These are phyloP conservation scores for Curvularia verruculosa DNA, from an alignment of 2,329 filamentous ascomycete genomes.

Conservation along the genomic window DNA sequence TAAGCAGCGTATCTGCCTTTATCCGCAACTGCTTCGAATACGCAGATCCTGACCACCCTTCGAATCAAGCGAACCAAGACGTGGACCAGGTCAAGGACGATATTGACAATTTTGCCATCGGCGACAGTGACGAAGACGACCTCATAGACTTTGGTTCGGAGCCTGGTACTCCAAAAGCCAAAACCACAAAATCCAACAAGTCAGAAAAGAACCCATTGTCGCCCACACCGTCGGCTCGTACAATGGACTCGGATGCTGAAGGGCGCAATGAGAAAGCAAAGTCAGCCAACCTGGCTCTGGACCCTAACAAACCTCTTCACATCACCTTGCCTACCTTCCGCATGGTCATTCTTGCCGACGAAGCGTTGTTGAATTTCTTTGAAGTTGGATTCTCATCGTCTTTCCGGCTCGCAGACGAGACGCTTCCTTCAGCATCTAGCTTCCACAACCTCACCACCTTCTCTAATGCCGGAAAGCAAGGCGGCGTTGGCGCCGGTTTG, in stretches of 20 bases:
- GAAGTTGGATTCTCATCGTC: slow-evolving; percentile 93
- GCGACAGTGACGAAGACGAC: slow-evolving; percentile 69
- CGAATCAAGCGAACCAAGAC: slow-evolving; percentile 58
- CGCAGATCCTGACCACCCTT: slow-evolving; percentile 82
- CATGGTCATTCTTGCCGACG: slow-evolving; percentile 97
- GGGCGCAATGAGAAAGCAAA: slow-evolving; percentile 63
- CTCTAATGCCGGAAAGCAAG: slow-evolving; percentile 65
- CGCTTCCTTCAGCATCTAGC: slow-evolving; percentile 58
- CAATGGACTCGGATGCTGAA: slow-evolving; percentile 32
- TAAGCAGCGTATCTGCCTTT: slow-evolving; percentile 93
- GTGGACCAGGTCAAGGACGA: slow-evolving; percentile 33
- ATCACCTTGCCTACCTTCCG: slow-evolving; percentile 97
- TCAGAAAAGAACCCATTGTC: slow-evolving; percentile 38
- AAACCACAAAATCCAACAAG: slow-evolving; percentile 41
- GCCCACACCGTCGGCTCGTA: slow-evolving; percentile 31
- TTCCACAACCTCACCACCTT: slow-evolving; percentile 84
- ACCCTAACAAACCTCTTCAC: slow-evolving; percentile 90
- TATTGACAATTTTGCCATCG: slow-evolving; percentile 72
- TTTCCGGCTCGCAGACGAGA: slow-evolving; percentile 80
- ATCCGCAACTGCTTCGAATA: slow-evolving; percentile 98
- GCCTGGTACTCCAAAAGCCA: slow-evolving; percentile 37
- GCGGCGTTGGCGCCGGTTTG: slow-evolving; percentile 49
- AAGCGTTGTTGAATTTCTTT: slow-evolving; percentile 95
- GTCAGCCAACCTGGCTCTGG: slow-evolving; percentile 85
- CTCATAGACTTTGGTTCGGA: slow-evolving; percentile 64